phyloP scores from a whole-genome alignment of 345 rosid genomes.

The Mallotus nudiflorus region DNA sequence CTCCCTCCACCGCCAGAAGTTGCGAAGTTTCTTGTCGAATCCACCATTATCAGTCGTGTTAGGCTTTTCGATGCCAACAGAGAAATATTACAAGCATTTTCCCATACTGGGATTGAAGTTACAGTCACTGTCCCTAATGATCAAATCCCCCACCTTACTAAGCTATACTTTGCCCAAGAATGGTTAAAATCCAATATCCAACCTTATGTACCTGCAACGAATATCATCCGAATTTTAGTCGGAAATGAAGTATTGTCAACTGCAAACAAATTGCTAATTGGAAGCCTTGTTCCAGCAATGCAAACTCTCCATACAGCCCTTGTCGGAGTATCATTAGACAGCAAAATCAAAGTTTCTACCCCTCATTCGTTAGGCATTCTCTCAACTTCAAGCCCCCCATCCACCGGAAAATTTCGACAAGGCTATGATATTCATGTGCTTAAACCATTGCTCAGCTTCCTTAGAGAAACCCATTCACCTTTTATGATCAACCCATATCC shows the following conservation, averaged over 20 bases:
- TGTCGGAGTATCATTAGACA: slow-evolving; percentile 52
- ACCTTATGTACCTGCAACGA: slow-evolving; percentile 61
- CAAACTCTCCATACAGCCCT: slow-evolving; percentile 71
- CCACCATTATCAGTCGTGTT: slow-evolving; percentile 65
- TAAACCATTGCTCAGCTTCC: slow-evolving; percentile 79
- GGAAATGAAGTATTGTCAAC: slow-evolving; percentile 84
- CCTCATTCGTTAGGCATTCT: slow-evolving; percentile 82
- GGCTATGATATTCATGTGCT: slow-evolving; percentile 67
- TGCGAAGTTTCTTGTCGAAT: slow-evolving; percentile 63
- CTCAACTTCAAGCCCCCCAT: slow-evolving; percentile 67
- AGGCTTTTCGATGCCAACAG: slow-evolving; percentile 68
- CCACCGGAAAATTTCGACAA: slow-evolving; percentile 57
- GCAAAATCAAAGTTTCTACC: slow-evolving; percentile 67
- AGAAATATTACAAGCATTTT: slow-evolving; percentile 60
- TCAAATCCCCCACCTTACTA: slow-evolving; percentile 64
- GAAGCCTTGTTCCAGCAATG: slow-evolving; percentile 68
- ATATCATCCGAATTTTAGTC: slow-evolving; percentile 68
- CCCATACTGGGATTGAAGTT: slow-evolving; percentile 57
- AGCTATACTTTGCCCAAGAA: slow-evolving; percentile 47
- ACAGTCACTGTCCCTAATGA: slow-evolving; percentile 69
- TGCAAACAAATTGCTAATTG: slow-evolving; percentile 41
- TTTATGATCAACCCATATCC: slow-evolving; percentile 88
- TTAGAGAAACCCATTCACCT: slow-evolving; percentile 54
- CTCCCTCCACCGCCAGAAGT: slow-evolving; percentile 77
- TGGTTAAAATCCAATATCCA: slow-evolving; percentile 61